These are phyloP conservation scores for Saccharomyces hybrid DNA, from an alignment of 1,139 yeast species.

Conservation along the genomic window DNA sequence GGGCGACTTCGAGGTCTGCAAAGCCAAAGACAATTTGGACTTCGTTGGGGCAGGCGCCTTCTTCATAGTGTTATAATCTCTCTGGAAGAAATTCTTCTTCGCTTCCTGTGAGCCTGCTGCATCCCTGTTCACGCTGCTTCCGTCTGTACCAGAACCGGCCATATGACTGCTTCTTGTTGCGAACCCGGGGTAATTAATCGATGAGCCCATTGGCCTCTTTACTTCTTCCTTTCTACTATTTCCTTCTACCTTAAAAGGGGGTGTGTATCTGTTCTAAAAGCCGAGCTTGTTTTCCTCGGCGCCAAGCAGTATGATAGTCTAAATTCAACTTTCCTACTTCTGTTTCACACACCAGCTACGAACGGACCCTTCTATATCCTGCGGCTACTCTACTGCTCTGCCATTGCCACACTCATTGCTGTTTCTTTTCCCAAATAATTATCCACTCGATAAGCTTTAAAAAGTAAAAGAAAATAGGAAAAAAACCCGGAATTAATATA, in stretches of 20 bases:
- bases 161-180: slow-evolving; percentile 10
- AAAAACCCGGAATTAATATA: neutral
- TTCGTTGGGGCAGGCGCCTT: slow-evolving; percentile 10
- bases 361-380: neutral
- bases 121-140: neutral
- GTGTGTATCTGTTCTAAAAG: neutral
- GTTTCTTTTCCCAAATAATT: neutral
- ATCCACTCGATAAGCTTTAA: neutral
- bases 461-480: neutral
- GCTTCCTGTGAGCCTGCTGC: neutral
- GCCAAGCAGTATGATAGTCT: neutral
- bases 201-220: slow-evolving; percentile 16
- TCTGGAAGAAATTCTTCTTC: neutral
- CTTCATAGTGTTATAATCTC: neutral
- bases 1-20: slow-evolving; percentile 10
- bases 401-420: neutral
- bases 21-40: slow-evolving; percentile 25
- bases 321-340: neutral
- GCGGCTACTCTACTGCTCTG: neutral
- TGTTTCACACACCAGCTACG: neutral
- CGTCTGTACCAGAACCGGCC: slow-evolving; percentile 2
- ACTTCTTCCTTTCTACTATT: neutral
- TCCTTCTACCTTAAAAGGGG: neutral
- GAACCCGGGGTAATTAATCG: slow-evolving; percentile 20
- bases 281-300: neutral